Percentiles rank a stretch among this genome's conserved stretches.
phyloP scores from a whole-genome alignment of 352 stramenopile species.

The Globisporangium parvum region DNA sequence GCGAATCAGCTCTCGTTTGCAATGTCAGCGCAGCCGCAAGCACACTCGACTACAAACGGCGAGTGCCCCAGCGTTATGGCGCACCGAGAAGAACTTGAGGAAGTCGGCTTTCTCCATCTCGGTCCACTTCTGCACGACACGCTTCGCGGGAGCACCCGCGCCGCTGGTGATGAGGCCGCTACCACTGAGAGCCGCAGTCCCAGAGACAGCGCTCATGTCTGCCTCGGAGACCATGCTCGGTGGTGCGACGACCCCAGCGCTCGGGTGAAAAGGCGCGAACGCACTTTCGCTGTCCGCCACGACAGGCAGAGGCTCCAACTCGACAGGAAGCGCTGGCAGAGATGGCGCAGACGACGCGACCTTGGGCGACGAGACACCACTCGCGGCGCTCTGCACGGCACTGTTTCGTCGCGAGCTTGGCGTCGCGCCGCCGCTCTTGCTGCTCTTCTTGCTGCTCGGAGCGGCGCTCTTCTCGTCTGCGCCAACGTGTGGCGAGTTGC shows the following conservation, averaged over 20 bases:
- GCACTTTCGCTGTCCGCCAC: not conserved
- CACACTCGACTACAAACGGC: not conserved
- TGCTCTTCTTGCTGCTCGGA: slow-evolving; percentile 33
- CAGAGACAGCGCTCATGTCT: not conserved
- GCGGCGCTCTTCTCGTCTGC: slow-evolving; percentile 31
- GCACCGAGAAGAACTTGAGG: slow-evolving; percentile 83
- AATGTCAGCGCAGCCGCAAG: too few relatives aligned
- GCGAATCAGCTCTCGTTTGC: not conserved
- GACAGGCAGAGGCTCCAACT: not conserved
- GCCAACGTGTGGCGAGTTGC: slow-evolving; percentile 15
- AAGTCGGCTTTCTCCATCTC: slow-evolving; percentile 86
- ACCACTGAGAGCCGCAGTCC: not conserved
- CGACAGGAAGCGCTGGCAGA: not conserved
- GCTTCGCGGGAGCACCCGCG: slow-evolving; percentile 39
- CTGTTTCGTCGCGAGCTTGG: slow-evolving; percentile 27
- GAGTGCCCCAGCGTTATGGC: not conserved
- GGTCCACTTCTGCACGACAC: slow-evolving; percentile 89
- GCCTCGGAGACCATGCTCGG: not conserved
- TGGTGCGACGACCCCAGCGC: not conserved
- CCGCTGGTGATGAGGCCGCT: not conserved
- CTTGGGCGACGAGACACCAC: slow-evolving; percentile 5
- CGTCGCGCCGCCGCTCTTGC: slow-evolving; percentile 23
- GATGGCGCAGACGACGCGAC: not conserved
- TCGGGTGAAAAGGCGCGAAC: slow-evolving; percentile 4
- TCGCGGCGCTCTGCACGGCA: slow-evolving; percentile 12